Evolutionary conservation across 2,329 filamentous ascomycete genomes (phyloP), one percentile per base, ranked within the genome.

Genomic region (Paecilomyces sp.): DNA sequence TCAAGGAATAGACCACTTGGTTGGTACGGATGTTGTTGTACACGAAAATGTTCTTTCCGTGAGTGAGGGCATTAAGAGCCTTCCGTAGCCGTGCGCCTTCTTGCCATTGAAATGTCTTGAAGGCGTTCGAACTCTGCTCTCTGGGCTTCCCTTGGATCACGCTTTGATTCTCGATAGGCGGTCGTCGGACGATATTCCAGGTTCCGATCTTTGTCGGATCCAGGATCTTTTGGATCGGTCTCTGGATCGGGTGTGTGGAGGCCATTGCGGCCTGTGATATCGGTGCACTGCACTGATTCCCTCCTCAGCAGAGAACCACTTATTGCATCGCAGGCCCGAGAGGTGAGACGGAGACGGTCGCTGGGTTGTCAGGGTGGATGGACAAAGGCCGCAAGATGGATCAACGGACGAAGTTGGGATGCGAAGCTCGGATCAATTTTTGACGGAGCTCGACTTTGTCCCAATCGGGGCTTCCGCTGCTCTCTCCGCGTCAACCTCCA

Each of bases 1-100:
- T 80, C 63, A 88, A 73, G 24, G 85, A 87, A 72, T 88, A 88
- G 58, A 88, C 75, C 64, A 87, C 81, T 72, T 88, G 85, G 61
- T 86, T 85, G 36, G 85, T 87, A 62, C 80, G 79, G 65, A 84
- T 75, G 70, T 88, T 81, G 67, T 80, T 79, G 74, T 86, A 88
- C 68, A 82, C 80, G 71, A 84, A 88, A 67, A 88, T 85, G 71
- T 85, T 80, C 66, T 81, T 78, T 61, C 85, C 85, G 64, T 83
- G 80, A 4, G 71, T 72, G 58, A 80, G 65, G 58, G 77, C 75
- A 58, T 77, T 75, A 61, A 81, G 69, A 31, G 80, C 78, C 69
- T 78, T 79, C 61, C 71, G 71, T 66, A 77, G 68, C 66, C 76
- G 73, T 50, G 67, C 68, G 24, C 70, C 69, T 61, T 79, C 76